Conservation (phyloP, 208 protist species). For the Leishmania gerbilli region DNA sequence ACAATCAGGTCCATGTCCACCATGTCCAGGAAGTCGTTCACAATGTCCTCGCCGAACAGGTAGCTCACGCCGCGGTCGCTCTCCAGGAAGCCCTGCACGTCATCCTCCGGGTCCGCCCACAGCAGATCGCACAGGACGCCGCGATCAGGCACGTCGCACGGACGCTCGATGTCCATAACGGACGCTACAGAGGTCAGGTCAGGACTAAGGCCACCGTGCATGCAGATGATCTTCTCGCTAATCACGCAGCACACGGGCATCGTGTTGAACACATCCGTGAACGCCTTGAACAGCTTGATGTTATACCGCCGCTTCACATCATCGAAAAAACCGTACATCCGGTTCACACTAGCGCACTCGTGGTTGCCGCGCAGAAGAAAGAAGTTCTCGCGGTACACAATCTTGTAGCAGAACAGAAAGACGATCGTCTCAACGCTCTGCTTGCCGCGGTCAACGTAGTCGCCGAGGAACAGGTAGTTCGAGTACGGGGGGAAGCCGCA, state of each 20-base stretch:
- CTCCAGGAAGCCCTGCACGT: slow-evolving; percentile 88
- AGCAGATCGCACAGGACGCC: slow-evolving; percentile 99
- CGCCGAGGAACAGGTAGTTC: slow-evolving; percentile 99
- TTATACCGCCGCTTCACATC: slow-evolving; percentile 96
- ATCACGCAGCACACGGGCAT: slow-evolving; percentile 99
- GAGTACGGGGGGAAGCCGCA: slow-evolving; percentile 98
- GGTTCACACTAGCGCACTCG: slow-evolving; percentile 98
- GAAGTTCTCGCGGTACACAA: slow-evolving; percentile 98
- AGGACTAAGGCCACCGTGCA: slow-evolving; percentile 98
- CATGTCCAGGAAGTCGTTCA: slow-evolving; percentile 98
- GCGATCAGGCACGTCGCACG: slow-evolving; percentile 99
- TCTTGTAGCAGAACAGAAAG: slow-evolving; percentile 95
- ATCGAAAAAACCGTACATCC: slow-evolving; percentile 99
- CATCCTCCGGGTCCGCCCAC: slow-evolving; percentile 97
- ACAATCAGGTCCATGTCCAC: slow-evolving; percentile 99
- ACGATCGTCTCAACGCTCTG: slow-evolving; percentile 95
- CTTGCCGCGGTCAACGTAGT: slow-evolving; percentile 99
- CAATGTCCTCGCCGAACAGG: slow-evolving; percentile 98
- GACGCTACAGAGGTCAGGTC: slow-evolving; percentile 77
- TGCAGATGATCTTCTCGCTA: slow-evolving; percentile 99
- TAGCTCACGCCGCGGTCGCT: slow-evolving; percentile 99
- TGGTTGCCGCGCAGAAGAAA: slow-evolving; percentile 99
- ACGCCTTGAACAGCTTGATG: slow-evolving; percentile 98
- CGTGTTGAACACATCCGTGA: slow-evolving; percentile 99
- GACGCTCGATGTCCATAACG: slow-evolving; percentile 41